Conservation (phyloP, 768 basidiomycete genomes). For the Baorangia bicolor region DNA sequence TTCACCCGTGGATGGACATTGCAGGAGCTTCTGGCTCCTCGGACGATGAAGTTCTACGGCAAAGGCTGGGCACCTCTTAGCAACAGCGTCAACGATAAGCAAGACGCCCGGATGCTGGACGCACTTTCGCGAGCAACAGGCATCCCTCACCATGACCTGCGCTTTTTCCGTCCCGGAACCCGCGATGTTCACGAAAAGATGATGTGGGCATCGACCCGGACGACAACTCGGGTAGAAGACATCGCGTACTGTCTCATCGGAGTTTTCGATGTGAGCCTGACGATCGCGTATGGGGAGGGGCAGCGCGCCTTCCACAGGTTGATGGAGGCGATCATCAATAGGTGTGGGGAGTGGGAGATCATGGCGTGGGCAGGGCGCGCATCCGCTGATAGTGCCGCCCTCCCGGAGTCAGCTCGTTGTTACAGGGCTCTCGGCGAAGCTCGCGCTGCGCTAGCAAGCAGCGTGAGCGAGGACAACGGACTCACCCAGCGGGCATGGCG, state of each 20-base stretch:
- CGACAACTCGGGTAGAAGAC: conserved; percentile 34
- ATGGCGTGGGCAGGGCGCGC: conserved; percentile 31
- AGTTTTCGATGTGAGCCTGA: conserved; percentile 33
- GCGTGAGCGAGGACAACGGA: neutral
- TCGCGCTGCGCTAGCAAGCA: neutral
- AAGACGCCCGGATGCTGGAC: conserved; percentile 21
- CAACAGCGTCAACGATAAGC: conserved; percentile 28
- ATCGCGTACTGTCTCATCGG: conserved; percentile 34
- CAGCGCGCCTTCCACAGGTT: conserved; percentile 31
- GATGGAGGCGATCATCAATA: conserved; percentile 29
- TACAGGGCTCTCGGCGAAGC: conserved; percentile 23
- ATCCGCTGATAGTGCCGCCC: conserved; percentile 28
- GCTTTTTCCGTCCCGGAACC: conserved; percentile 24
- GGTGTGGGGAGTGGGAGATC: conserved; percentile 33
- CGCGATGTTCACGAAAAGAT: conserved; percentile 29
- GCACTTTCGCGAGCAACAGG: conserved; percentile 27
- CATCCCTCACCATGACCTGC: conserved; percentile 26
- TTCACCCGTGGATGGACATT: conserved; percentile 35
- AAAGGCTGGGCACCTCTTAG: conserved; percentile 26
- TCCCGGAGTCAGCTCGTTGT: conserved; percentile 32
- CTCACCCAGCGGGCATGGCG: conserved; percentile 15
- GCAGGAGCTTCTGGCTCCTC: conserved; percentile 30
- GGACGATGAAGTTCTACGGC: conserved; percentile 33
- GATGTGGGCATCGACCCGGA: conserved; percentile 35
- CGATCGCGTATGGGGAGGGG: conserved; percentile 37